These are phyloP conservation scores for Globisporangium radiosum DNA, from an alignment of 352 stramenopile genomes.

Conservation along the genomic window DNA sequence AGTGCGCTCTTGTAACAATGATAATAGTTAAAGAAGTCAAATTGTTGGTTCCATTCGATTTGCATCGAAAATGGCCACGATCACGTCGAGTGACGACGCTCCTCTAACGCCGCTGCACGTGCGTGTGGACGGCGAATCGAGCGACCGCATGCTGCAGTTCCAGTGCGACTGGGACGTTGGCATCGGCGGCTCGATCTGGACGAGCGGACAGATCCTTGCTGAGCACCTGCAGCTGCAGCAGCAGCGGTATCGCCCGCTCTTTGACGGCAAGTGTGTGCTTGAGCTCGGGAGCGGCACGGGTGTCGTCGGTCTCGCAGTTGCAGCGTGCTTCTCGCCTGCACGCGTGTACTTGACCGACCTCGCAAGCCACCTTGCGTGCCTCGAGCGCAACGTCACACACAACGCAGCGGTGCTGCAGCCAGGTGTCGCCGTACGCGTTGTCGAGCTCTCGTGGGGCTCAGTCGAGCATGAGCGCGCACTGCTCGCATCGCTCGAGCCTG, in stretches of 20 bases:
- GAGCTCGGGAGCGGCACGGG: constrained; percentile 77
- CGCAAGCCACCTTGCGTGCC: constrained; percentile 40
- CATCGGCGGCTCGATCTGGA: constrained; percentile 82
- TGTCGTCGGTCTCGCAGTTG: constrained; percentile 61
- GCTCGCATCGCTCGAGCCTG: constrained; percentile 15
- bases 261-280: constrained; percentile 55
- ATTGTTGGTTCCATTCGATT: no score
- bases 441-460: constrained; percentile 55
- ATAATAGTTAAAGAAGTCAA: no score
- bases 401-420: constrained; percentile 25
- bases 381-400: constrained; percentile 52
- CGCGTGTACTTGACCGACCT: constrained; percentile 68
- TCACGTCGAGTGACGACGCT: no score
- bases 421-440: constrained; percentile 40
- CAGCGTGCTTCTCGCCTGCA: constrained; percentile 48
- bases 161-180: constrained; percentile 75
- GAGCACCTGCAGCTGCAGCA: constrained; percentile 53
- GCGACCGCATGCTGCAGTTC: constrained; percentile 44
- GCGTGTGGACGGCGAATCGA: constrained; percentile 22
- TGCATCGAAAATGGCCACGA: no score
- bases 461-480: constrained; percentile 35
- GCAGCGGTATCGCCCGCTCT: constrained; percentile 35
- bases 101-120: constrained; percentile 42
- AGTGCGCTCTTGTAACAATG: no score
- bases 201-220: constrained; percentile 66